phyloP scores from a whole-genome alignment of 176 grass and related monocot species.

The Elaeis guineensis region DNA sequence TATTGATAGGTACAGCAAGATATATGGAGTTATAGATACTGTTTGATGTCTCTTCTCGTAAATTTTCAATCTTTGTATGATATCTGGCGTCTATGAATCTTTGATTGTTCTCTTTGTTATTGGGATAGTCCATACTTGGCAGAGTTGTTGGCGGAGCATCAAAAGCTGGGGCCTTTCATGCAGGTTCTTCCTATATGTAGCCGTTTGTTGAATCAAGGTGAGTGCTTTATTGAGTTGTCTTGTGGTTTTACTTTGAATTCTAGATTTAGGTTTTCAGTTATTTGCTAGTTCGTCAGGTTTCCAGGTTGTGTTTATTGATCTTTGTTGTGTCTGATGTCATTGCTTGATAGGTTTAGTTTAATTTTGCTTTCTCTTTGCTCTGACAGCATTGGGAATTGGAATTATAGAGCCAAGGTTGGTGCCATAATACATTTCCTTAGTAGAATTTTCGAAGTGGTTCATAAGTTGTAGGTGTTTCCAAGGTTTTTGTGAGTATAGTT shows the following conservation, averaged over 20 bases:
- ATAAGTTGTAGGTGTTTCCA: too few species aligned
- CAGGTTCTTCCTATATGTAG: slow-evolving; percentile 87
- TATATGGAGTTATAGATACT: slow-evolving; percentile 1
- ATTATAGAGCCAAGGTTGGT: too few species aligned
- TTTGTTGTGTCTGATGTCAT: too few species aligned
- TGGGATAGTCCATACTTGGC: slow-evolving; percentile 69
- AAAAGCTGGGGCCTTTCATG: slow-evolving; percentile 85
- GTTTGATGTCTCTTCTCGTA: background rate
- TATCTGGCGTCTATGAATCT: background rate
- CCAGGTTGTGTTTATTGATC: too few species aligned
- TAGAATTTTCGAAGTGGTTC: too few species aligned
- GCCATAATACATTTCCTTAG: too few species aligned
- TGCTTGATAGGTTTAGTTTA: too few species aligned
- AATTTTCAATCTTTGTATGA: too few species aligned
- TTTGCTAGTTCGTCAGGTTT: too few species aligned
- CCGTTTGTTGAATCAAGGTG: slow-evolving; percentile 64
- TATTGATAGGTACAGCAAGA: slow-evolving; percentile 56
- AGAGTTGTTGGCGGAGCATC: slow-evolving; percentile 75
- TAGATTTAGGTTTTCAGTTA: background rate
- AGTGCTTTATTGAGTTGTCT: background rate
- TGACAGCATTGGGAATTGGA: too few species aligned
- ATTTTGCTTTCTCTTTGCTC: too few species aligned
- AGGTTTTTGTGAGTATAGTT: too few species aligned
- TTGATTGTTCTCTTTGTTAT: slow-evolving; percentile 11
- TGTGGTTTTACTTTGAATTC: background rate